Evolutionary conservation across 345 rosid species (phyloP).

Genomic region (Brassica nigra): DNA sequence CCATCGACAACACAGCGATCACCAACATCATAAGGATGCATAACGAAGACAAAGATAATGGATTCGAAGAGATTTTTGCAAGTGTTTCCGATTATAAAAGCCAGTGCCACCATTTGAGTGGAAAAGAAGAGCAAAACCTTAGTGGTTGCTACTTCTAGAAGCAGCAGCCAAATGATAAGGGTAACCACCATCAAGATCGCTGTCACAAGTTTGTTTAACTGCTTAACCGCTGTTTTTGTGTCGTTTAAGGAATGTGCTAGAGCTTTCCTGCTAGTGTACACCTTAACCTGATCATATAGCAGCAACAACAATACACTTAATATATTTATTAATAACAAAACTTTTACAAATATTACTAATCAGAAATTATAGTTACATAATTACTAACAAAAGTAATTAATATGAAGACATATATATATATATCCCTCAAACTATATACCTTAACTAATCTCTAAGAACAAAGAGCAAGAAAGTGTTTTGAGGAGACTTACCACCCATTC

Average conservation of each 20-base stretch:
- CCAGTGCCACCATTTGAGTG: conserved; percentile 69
- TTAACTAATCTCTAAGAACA: too few relatives aligned
- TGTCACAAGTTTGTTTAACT: conserved; percentile 70
- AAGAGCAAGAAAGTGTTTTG: background rate
- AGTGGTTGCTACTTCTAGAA: conserved; percentile 78
- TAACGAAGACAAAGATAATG: conserved; percentile 72
- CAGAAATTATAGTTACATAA: too few relatives aligned
- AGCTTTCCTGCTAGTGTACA: conserved; percentile 31
- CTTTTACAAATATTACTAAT: too few relatives aligned
- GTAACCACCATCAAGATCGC: conserved; percentile 56
- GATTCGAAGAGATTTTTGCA: conserved; percentile 88
- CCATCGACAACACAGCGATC: conserved; percentile 81
- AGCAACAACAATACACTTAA: too few relatives aligned
- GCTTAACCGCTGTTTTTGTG: conserved; percentile 89
- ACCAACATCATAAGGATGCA: conserved; percentile 82
- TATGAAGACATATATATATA: too few relatives aligned
- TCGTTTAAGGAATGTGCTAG: conserved; percentile 76
- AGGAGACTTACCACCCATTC: conserved; percentile 73
- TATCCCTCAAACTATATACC: too few relatives aligned
- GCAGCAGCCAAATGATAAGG: conserved; percentile 67
- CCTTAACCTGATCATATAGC: conserved; percentile 62
- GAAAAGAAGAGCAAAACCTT: conserved; percentile 72
- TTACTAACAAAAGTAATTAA: too few relatives aligned
- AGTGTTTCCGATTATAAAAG: conserved; percentile 75
- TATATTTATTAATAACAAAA: too few relatives aligned